Evolutionary conservation across 148 eudicot species (phyloP), one percentile per base, ranked within the genome.

Genomic region (Nepenthes mirabilis): DNA sequence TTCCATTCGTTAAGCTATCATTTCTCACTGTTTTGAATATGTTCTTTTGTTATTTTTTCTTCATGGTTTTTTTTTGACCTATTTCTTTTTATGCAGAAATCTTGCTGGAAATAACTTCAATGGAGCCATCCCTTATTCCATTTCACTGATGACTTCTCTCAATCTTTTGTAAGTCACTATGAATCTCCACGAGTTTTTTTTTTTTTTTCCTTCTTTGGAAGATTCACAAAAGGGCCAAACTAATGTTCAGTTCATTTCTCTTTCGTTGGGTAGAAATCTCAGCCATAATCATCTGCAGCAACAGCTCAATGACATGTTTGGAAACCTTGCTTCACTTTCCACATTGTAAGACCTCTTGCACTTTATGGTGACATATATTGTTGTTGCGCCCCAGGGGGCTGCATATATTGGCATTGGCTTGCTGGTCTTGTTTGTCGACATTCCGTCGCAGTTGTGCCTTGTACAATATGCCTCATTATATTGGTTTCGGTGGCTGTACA

Each of bases 211-310:
- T 36, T 71, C 4, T 34, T 55, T 1, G 10, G 10, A 34, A 56
- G 49, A 37, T 49, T 65, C 11, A 0, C 43, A 9, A 14, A 36
- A 36, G 14, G 23, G 33, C 47, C 48, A 49, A 14, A 57, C 34
- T 47, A 35, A 67, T 45, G 37, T 11, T 11, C 6, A 3, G n/a
- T 43, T 72, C 34, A 32, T 58, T 67, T 37, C 56, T 0, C 52
- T 11, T 5, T 40, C 37, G 32, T 35, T 45, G 51, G 48, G 65
- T 69, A 93, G 98, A 78, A 85, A 88, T 73, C 73, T 88, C 13
- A 82, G 89, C 74, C 96, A 77, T 70, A 93, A 93, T 72, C 95
- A 86, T 52, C 63, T 88, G 61, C 74, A 72, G 13, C 90, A 90
- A 36, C 81, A 80, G 68, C 56, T 93, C 65, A 64, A 5, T 65